These are phyloP conservation scores for Lecanoromycetidae sp. DNA, from an alignment of 2,329 filamentous ascomycete genomes.

Conservation along the genomic window DNA sequence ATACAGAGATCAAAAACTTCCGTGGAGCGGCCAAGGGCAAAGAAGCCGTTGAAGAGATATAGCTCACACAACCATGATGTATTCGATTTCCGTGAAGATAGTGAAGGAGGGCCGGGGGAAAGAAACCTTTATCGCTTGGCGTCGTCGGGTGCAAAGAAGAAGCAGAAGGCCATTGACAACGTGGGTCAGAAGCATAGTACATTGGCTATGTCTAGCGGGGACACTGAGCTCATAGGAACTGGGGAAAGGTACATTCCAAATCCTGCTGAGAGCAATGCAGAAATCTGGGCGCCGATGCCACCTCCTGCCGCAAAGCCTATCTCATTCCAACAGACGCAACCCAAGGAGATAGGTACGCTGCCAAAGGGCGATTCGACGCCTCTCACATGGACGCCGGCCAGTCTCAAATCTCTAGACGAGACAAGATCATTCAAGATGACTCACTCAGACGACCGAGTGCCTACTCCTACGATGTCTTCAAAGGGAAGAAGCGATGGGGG, in stretches of 20 bases:
- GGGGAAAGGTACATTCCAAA: too few relatives aligned
- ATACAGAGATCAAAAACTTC: conserved; percentile 10
- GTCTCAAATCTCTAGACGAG: not conserved
- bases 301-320: conserved; percentile 2
- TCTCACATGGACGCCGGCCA: not conserved
- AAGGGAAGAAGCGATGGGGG: not conserved
- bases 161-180: not conserved
- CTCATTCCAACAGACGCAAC: conserved; percentile 3
- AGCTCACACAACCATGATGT: conserved; percentile 3
- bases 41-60: conserved; percentile 11
- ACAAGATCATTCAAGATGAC: not conserved
- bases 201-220: not conserved
- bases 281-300: not conserved
- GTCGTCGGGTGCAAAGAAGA: not conserved
- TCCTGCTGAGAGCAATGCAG: not conserved
- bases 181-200: not conserved
- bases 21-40: conserved; percentile 2
- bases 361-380: not conserved
- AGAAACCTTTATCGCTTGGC: not conserved
- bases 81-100: conserved; percentile 9
- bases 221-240: not conserved
- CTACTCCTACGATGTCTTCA: conserved; percentile 1
- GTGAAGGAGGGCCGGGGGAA: conserved; percentile 2
- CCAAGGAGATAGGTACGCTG: not conserved
- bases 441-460: not conserved